A percentile compares a stretch with the other conserved stretches of the same genome.
These are phyloP conservation scores for Moesziomyces sp. DNA, from an alignment of 1,284 basidiomycete species.

Conservation along the genomic window DNA sequence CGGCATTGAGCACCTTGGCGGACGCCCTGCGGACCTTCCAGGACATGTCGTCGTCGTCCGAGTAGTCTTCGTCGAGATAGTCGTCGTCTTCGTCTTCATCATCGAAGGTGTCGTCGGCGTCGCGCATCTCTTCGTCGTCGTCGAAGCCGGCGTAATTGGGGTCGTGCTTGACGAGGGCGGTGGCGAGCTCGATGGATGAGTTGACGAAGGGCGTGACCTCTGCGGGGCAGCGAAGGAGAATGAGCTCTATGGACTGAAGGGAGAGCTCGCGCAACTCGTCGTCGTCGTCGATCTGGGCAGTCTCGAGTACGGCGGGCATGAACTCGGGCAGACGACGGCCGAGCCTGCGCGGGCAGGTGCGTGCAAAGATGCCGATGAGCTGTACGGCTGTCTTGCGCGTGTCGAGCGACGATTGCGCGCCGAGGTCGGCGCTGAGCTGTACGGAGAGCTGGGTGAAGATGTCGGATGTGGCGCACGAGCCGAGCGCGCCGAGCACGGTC, in stretches of 20 bases:
- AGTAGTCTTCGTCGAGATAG: constrained; percentile 74
- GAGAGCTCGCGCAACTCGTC: constrained; percentile 70
- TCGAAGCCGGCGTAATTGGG: constrained; percentile 92
- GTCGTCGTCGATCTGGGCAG: constrained; percentile 81
- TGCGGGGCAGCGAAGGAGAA: constrained; percentile 80
- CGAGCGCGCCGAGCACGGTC: constrained; percentile 77
- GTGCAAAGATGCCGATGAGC: constrained; percentile 76
- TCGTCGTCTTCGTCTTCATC: constrained; percentile 73
- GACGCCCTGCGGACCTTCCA: constrained; percentile 96
- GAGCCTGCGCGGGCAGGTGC: constrained; percentile 56
- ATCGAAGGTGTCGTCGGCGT: constrained; percentile 41
- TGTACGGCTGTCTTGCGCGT: constrained; percentile 80
- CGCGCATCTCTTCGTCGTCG: constrained; percentile 76
- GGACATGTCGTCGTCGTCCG: constrained; percentile 98
- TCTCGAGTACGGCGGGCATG: constrained; percentile 76
- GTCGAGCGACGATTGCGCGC: constrained; percentile 66
- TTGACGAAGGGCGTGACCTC: constrained; percentile 81
- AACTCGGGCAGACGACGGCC: constrained; percentile 53
- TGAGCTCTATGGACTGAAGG: constrained; percentile 77
- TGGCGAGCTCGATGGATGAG: constrained; percentile 77
- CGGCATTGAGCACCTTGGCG: constrained; percentile 85
- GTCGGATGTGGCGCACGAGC: constrained; percentile 58
- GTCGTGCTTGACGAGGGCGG: constrained; percentile 88
- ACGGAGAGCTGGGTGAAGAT: constrained; percentile 56
- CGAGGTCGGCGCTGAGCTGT: constrained; percentile 42